A percentile compares a stretch with the other conserved stretches of the same genome.
phyloP scores from a whole-genome alignment of 192 early-diverging fungal genomes.

The Backusella psychrophila region DNA sequence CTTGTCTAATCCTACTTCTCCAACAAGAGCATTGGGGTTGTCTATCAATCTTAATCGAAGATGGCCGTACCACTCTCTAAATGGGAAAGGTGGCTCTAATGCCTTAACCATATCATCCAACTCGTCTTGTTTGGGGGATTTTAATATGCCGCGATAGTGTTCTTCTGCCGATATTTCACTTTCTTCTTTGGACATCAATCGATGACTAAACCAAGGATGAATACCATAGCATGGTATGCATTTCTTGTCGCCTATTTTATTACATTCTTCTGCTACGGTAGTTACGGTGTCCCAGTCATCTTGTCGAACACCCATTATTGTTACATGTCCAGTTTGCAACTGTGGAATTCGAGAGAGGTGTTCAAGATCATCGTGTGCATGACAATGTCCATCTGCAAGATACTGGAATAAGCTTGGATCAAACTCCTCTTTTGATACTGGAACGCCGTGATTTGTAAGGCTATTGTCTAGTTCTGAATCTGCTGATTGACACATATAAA shows the following conservation, averaged over 20 bases:
- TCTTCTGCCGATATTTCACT: not conserved
- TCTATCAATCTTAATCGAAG: constrained; percentile 11
- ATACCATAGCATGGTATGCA: constrained; percentile 35
- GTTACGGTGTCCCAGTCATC: constrained; percentile 35
- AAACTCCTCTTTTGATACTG: not conserved
- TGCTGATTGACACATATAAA: constrained; percentile 6
- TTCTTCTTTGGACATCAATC: not conserved
- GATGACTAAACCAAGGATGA: constrained; percentile 37
- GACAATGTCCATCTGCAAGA: constrained; percentile 38
- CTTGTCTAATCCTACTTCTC: constrained; percentile 36
- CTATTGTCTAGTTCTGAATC: not conserved
- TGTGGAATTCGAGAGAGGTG: constrained; percentile 13
- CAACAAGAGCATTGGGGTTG: constrained; percentile 28
- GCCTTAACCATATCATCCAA: constrained; percentile 11
- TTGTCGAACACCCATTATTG: constrained; percentile 35
- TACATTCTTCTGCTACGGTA: constrained; percentile 15
- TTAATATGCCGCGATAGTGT: constrained; percentile 22
- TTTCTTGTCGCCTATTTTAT: not conserved
- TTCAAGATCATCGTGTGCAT: constrained; percentile 32
- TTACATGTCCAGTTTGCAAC: constrained; percentile 29
- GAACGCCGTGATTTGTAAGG: not conserved
- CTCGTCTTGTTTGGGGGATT: constrained; percentile 1
- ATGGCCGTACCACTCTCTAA: constrained; percentile 15
- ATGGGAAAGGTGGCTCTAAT: constrained; percentile 21
- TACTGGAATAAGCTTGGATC: not conserved